These are phyloP conservation scores for Didymella arachidicola DNA, from an alignment of 2,329 filamentous ascomycete species.

Conservation along the genomic window DNA sequence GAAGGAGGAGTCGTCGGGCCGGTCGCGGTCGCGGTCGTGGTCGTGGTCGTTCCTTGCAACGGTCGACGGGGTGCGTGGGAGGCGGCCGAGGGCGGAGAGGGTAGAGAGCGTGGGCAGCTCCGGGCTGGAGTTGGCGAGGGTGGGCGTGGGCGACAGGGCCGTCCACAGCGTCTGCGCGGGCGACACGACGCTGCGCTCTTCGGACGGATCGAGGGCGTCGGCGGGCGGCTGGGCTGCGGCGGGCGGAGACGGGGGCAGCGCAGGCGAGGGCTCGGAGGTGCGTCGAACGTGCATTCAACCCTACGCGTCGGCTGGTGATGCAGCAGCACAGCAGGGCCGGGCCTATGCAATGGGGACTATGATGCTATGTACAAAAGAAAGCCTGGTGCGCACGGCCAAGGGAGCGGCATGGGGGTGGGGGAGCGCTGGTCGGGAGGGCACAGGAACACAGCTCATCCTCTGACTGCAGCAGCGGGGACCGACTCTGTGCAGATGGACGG, in stretches of 20 bases:
- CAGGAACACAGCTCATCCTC: constrained; percentile 45
- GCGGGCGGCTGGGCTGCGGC: constrained; percentile 39
- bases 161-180: constrained; percentile 51
- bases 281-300: constrained; percentile 55
- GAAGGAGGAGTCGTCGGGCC: constrained; percentile 61
- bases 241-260: constrained; percentile 47
- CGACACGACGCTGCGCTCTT: constrained; percentile 40
- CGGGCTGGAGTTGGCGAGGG: constrained; percentile 52
- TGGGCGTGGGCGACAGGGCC: constrained; percentile 51
- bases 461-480: constrained; percentile 32
- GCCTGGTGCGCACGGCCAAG: constrained; percentile 41
- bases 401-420: constrained; percentile 49
- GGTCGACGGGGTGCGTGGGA: constrained; percentile 47
- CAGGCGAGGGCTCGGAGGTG: constrained; percentile 37
- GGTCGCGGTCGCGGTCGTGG: constrained; percentile 38
- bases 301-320: constrained; percentile 38
- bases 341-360: constrained; percentile 26
- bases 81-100: constrained; percentile 42
- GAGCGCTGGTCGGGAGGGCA: constrained; percentile 38
- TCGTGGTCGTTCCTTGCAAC: constrained; percentile 44
- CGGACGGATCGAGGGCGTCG: constrained; percentile 35
- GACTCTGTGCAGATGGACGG: constrained; percentile 20
- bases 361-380: constrained; percentile 46
- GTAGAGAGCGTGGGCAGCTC: constrained; percentile 51
- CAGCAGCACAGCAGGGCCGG: background rate